phyloP scores from a whole-genome alignment of 2,329 filamentous ascomycete species.

The Leptosphaerulina australis region DNA sequence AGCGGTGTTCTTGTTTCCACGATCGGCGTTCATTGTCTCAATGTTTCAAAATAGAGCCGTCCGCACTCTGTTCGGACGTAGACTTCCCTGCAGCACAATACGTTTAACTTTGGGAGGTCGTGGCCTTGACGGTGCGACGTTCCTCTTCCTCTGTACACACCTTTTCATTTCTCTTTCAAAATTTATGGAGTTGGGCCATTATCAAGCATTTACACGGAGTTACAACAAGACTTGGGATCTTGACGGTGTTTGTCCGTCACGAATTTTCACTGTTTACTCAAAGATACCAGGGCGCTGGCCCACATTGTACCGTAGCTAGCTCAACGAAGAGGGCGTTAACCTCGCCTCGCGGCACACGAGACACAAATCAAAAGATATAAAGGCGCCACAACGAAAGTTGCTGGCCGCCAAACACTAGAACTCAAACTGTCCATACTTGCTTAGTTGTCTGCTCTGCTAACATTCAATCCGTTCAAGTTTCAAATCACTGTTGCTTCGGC shows the following conservation, averaged over 20 bases:
- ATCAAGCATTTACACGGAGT: constrained; percentile 33
- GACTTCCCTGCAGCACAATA: constrained; percentile 34
- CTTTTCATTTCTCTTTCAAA: constrained; percentile 19
- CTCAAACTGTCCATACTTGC: not conserved
- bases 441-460: not conserved
- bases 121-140: constrained; percentile 43
- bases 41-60: constrained; percentile 44
- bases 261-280: constrained; percentile 34
- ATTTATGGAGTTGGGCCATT: constrained; percentile 11
- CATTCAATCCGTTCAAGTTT: not conserved
- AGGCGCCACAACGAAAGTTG: constrained; percentile 22
- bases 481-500: not conserved
- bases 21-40: constrained; percentile 38
- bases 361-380: constrained; percentile 26
- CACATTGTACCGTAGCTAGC: constrained; percentile 44
- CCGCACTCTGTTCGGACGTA: constrained; percentile 30
- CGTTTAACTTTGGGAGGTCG: constrained; percentile 37
- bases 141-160: constrained; percentile 25
- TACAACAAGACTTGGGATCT: constrained; percentile 20
- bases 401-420: constrained; percentile 20
- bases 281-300: constrained; percentile 50
- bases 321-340: constrained; percentile 27
- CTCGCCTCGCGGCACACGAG: constrained; percentile 19
- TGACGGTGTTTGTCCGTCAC: constrained; percentile 29
- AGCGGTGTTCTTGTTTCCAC: constrained; percentile 31